Percentiles rank a stretch among this genome's conserved stretches.
Conservation (phyloP, 257 asterid genomes). For the Capsicum chinense region DNA sequence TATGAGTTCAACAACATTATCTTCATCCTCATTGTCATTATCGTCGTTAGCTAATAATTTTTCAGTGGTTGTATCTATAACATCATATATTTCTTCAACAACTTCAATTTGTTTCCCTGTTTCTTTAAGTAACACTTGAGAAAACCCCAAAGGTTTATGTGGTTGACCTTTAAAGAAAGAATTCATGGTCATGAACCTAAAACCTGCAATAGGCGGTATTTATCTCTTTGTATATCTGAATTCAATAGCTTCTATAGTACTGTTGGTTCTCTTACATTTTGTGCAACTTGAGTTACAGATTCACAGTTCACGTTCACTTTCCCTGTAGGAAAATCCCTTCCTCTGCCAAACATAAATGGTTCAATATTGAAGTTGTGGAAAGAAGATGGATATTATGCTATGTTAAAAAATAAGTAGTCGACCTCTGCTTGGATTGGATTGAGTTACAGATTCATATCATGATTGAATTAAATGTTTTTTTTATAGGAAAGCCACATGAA, state of each 20-base stretch:
- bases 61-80: slow-evolving; percentile 7
- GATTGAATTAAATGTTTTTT: too few relatives aligned
- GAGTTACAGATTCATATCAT: too few relatives aligned
- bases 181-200: slow-evolving; percentile 85
- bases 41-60: slow-evolving; percentile 27
- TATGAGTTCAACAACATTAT: neutral
- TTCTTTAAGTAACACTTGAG: slow-evolving; percentile 61
- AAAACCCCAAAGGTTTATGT: slow-evolving; percentile 58
- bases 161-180: slow-evolving; percentile 67
- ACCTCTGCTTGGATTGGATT: too few relatives aligned
- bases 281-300: slow-evolving; percentile 30
- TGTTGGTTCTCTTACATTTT: slow-evolving; percentile 56
- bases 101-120: slow-evolving; percentile 39
- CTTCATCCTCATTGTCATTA: slow-evolving; percentile 27
- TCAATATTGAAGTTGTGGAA: too few relatives aligned
- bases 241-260: slow-evolving; percentile 71
- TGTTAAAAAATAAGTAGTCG: too few relatives aligned
- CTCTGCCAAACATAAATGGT: too few relatives aligned
- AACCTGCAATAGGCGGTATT: slow-evolving; percentile 68
- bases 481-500: too few relatives aligned
- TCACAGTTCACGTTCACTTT: slow-evolving; percentile 29
- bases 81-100: slow-evolving; percentile 34
- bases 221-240: slow-evolving; percentile 74
- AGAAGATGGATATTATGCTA: too few relatives aligned
- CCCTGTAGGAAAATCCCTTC: slow-evolving; percentile 36